A percentile compares a stretch with the other conserved stretches of the same genome.
These are phyloP conservation scores for Vanilla planifolia DNA, from an alignment of 106 monocot genomes.

Conservation along the genomic window DNA sequence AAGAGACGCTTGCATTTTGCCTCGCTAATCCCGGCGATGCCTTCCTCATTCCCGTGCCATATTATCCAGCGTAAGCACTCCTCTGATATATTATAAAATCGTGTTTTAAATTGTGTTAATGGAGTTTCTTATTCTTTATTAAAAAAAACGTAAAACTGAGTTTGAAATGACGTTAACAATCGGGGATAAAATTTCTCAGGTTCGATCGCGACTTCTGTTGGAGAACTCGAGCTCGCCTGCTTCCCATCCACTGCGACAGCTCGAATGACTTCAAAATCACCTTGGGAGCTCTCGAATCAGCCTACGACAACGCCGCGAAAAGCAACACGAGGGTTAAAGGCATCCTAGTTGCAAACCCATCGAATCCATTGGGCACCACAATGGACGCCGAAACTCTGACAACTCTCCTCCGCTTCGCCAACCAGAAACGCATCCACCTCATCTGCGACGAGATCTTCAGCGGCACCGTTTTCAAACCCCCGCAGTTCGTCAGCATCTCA, in stretches of 20 bases:
- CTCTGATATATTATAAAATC: neutral
- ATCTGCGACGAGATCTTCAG: constrained; percentile 58
- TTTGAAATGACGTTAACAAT: neutral
- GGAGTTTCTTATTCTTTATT: no score
- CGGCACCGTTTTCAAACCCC: constrained; percentile 17
- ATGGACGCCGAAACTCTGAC: constrained; percentile 16
- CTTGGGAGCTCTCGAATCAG: constrained; percentile 24
- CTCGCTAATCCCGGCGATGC: constrained; percentile 68
- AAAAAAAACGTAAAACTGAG: no score
- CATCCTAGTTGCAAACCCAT: constrained; percentile 52
- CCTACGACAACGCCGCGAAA: constrained; percentile 25
- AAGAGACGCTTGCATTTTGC: constrained; percentile 68
- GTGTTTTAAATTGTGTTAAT: no score
- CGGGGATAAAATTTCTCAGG: constrained; percentile 13
- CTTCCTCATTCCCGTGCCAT: constrained; percentile 63
- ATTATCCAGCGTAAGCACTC: constrained; percentile 59
- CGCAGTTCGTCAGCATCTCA: constrained; percentile 31
- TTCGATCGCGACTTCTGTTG: constrained; percentile 64
- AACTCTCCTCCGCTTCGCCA: constrained; percentile 23
- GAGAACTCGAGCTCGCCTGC: constrained; percentile 52
- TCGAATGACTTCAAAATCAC: constrained; percentile 49
- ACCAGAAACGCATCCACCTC: constrained; percentile 43
- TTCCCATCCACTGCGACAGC: constrained; percentile 54
- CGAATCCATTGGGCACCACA: constrained; percentile 49
- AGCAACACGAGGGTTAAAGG: constrained; percentile 39